Base-by-base conservation (phyloP, 148 eudicot genomes). In the Chenopodium formosanum region DNA sequence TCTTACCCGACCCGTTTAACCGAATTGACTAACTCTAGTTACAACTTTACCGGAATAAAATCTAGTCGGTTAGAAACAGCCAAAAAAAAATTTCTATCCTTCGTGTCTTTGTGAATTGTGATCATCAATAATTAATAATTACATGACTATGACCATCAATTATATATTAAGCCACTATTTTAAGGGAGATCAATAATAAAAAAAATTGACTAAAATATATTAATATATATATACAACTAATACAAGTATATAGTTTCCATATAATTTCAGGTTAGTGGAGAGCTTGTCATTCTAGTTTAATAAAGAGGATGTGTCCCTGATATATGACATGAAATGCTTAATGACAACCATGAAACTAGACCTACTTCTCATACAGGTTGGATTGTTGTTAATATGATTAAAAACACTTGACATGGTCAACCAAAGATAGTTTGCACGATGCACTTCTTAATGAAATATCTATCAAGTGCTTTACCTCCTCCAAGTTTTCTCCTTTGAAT, bases 301-400 rank as follows among this genome's bases (percentile, higher is more conserved):
- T 17, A 70, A 70, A 73, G 20, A 6, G 20, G 11, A 66, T 44
- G n/a, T 68, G 34, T 74, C 77, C 60, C 25, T 77, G 75, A 72
- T 47, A 69, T 80, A 34, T 70, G 79, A 32, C 77, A 80, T 80
- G 74, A 32, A 76, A 66, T 64, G 52, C 48, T 50, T 78, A 78
- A 37, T 60, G 75, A 31, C 31, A 70, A 32, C 82, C 84, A 85
- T 81, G 82, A 77, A 81, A 48, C 27, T 29, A 48, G 72, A 27
- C 71, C 84, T 68, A 53, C 87, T 70, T 78, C 47, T 63, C 31
- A 73, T 74, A 65, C 84, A 81, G 84, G 37, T 85, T 85, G 87
- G 81, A 85, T 60, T 50, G 50, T 67, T 76, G 56, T 58, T 69
- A 22, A 79, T 63, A 63, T 48, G 27, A 34, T 16, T 22, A 62